phyloP scores from a whole-genome alignment of 495 filamentous ascomycete genomes.

The Penicillium taxi region DNA sequence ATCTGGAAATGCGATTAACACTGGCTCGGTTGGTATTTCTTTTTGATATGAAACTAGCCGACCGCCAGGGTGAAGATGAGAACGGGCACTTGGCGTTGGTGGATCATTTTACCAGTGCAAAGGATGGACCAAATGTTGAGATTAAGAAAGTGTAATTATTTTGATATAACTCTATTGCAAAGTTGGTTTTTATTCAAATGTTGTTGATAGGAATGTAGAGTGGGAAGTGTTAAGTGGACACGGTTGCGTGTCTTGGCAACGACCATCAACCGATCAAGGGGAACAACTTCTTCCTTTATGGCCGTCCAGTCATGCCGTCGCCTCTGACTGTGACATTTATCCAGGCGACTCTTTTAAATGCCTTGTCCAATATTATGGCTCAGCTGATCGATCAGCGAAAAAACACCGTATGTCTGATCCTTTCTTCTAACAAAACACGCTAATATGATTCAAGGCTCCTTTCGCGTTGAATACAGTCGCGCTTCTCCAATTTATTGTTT shows the following conservation, averaged over 20 bases:
- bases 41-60: constrained; percentile 38
- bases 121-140: constrained; percentile 39
- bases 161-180: too few species aligned
- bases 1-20: constrained; percentile 46
- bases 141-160: constrained; percentile 22
- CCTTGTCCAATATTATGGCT: constrained; percentile 73
- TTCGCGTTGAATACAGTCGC: constrained; percentile 51
- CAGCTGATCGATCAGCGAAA: constrained; percentile 67
- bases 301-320: constrained; percentile 24
- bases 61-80: constrained; percentile 34
- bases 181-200: too few species aligned
- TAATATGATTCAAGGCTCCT: constrained; percentile 16
- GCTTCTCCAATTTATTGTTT: constrained; percentile 72
- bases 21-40: constrained; percentile 43
- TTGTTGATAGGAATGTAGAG: too few species aligned
- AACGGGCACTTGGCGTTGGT: constrained; percentile 36
- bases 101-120: constrained; percentile 43
- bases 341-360: constrained; percentile 62
- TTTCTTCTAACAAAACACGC: constrained; percentile 1
- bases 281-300: constrained; percentile 1
- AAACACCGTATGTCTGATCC: constrained; percentile 44
- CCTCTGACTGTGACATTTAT: constrained; percentile 58
- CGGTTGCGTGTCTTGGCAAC: constrained; percentile 29
- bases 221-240: too few species aligned
- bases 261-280: neutral